Evolutionary conservation across 345 rosid genomes (phyloP), one percentile per base, ranked within the genome.

Genomic region (Excoecaria agallocha): DNA sequence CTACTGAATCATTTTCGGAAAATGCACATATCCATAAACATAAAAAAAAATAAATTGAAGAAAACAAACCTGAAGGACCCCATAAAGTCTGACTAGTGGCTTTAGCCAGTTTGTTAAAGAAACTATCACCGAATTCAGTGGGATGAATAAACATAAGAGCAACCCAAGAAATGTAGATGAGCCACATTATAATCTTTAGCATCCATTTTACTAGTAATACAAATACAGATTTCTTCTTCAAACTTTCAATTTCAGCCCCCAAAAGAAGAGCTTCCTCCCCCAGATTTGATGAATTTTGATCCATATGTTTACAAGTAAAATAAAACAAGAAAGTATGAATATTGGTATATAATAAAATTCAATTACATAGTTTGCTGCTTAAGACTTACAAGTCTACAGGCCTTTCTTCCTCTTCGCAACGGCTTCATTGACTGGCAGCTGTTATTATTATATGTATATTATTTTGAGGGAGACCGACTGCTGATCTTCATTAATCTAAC

Each of bases 91-190:
- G 80, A 8, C 24, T 69, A 20, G 88, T 80, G 59, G 79, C 73
- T 13, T 17, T 20, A 66, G 55, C 71, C 84, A 83, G 83, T 61
- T 79, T 75, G 30, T 55, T 46, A 37, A 87, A 17, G 71, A 88
- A n/a, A 4, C 65, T 12, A 62, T 46, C 77, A 15, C 88, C 90
- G 24, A 76, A 70, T 56, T 86, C 79, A n/a, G 84, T 75, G 3
- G 98, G 97, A 68, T 72, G 86, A 48, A 84, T 25, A 70, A 85
- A 76, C 24, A 88, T 64, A 69, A 93, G 25, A 56, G 75, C 84
- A 46, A 85, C 77, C 98, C 98, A 93, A 3, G 82, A 51, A 37
- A 83, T 65, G 51, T 90, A 84, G 46, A 87, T 41, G 68, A 81
- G 81, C 85, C 91, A 85, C 74, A 90, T 86, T 37, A 78, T 76